These are phyloP conservation scores for Mycosphaerella sp. DNA, from an alignment of 2,329 filamentous ascomycete genomes.

Conservation along the genomic window DNA sequence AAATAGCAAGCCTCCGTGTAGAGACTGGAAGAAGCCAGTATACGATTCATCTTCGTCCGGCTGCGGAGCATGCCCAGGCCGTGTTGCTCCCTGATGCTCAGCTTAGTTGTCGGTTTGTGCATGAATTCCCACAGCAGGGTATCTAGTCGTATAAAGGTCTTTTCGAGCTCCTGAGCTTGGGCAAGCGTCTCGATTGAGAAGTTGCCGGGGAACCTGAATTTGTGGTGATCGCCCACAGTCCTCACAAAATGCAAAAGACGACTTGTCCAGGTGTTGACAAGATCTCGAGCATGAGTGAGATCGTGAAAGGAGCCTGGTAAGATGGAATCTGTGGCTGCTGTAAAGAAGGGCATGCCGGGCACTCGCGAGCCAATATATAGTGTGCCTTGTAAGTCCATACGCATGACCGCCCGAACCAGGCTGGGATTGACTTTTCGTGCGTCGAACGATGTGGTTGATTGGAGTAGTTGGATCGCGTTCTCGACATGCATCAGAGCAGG, in stretches of 20 bases:
- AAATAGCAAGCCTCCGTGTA: slow-evolving; percentile 27
- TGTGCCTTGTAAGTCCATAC: slow-evolving; percentile 31
- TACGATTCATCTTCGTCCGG: slow-evolving; percentile 29
- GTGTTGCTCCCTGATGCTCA: slow-evolving; percentile 29
- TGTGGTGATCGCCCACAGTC: slow-evolving; percentile 26
- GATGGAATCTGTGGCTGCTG: slow-evolving; percentile 24
- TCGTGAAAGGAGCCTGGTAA: slow-evolving; percentile 26
- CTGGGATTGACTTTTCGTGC: slow-evolving; percentile 26
- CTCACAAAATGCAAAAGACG: slow-evolving; percentile 30
- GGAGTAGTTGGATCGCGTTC: slow-evolving; percentile 30
- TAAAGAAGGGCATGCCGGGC: slow-evolving; percentile 29
- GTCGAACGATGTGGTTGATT: slow-evolving; percentile 21
- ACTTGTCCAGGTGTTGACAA: slow-evolving; percentile 28
- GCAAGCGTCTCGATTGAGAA: slow-evolving; percentile 28
- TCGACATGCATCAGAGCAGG: slow-evolving; percentile 32
- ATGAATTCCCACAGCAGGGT: slow-evolving; percentile 28
- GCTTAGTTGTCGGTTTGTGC: slow-evolving; percentile 26
- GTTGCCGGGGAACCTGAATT: slow-evolving; percentile 23
- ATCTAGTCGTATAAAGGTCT: slow-evolving; percentile 26
- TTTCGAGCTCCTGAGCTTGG: slow-evolving; percentile 25
- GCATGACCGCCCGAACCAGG: slow-evolving; percentile 28
- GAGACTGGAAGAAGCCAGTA: slow-evolving; percentile 26
- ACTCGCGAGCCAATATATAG: slow-evolving; percentile 27
- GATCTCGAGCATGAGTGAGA: slow-evolving; percentile 28
- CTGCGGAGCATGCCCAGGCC: slow-evolving; percentile 29